Percentiles rank a stretch among this genome's conserved stretches.
Evolutionary conservation across 805 yeast genomes (phyloP).

Genomic region (Cyberlindnera mrakii): DNA sequence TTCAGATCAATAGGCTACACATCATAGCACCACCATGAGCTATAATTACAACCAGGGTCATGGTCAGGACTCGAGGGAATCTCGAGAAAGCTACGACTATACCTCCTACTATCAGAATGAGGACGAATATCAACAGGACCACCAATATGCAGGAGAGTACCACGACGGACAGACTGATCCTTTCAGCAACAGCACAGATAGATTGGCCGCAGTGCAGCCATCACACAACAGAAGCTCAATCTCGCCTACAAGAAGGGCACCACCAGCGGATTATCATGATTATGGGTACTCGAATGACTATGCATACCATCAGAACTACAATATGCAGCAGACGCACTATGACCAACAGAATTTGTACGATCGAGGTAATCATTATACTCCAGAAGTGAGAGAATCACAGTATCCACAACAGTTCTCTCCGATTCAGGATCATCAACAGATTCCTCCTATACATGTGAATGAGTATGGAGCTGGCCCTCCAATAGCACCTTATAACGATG

Average conservation of each 20-base stretch:
- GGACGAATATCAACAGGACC: background rate
- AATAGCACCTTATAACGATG: slow-evolving; percentile 8
- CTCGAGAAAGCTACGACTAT: slow-evolving; percentile 1
- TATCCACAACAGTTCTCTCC: slow-evolving; percentile 22
- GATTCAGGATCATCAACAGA: slow-evolving; percentile 14
- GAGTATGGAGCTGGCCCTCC: slow-evolving; percentile 1
- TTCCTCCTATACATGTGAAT: slow-evolving; percentile 14
- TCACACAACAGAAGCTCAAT: slow-evolving; percentile 10
- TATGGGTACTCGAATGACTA: background rate
- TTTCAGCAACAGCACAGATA: slow-evolving; percentile 11
- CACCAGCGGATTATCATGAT: background rate
- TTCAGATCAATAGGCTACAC: too few relatives aligned
- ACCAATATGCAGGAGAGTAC: slow-evolving; percentile 6
- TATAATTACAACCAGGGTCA: slow-evolving; percentile 4
- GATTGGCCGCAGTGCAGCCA: slow-evolving; percentile 13
- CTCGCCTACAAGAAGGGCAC: slow-evolving; percentile 12
- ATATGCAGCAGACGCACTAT: slow-evolving; percentile 2
- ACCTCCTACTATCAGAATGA: background rate
- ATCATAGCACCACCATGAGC: slow-evolving; percentile 6
- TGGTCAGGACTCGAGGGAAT: slow-evolving; percentile 2
- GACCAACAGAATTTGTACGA: background rate
- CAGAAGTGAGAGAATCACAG: background rate
- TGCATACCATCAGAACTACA: slow-evolving; percentile 2
- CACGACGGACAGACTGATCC: slow-evolving; percentile 8
- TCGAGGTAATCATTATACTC: too few relatives aligned